phyloP scores from a whole-genome alignment of 768 basidiomycete species.

The Kwoniella sp. region DNA sequence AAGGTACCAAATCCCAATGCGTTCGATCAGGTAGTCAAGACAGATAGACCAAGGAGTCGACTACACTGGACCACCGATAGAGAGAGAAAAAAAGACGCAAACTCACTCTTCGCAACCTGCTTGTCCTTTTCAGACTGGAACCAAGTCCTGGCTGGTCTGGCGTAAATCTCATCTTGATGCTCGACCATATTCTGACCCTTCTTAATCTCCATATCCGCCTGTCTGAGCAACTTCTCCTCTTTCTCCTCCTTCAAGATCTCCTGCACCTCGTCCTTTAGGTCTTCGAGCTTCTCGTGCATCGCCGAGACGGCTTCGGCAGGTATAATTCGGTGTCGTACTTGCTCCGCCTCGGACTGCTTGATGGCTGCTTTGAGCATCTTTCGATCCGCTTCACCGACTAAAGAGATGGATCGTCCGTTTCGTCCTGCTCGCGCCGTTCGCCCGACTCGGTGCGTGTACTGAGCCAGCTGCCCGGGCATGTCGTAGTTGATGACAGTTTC shows the following conservation, averaged over 20 bases:
- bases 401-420: slow-evolving; percentile 88
- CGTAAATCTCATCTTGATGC: slow-evolving; percentile 87
- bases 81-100: background rate
- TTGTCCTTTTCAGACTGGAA: slow-evolving; percentile 90
- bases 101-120: slow-evolving; percentile 71
- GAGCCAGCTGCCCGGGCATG: slow-evolving; percentile 89
- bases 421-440: slow-evolving; percentile 93
- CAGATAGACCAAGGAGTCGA: too few species aligned
- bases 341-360: slow-evolving; percentile 76
- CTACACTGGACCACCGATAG: background rate
- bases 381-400: slow-evolving; percentile 93
- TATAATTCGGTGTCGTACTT: slow-evolving; percentile 84
- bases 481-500: slow-evolving; percentile 99
- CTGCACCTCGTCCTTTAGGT: slow-evolving; percentile 73
- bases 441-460: slow-evolving; percentile 96
- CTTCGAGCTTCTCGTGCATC: slow-evolving; percentile 71
- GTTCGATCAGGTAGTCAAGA: too few species aligned
- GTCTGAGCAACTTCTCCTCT: slow-evolving; percentile 90
- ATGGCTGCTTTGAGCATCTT: slow-evolving; percentile 95
- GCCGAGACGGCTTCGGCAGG: slow-evolving; percentile 72
- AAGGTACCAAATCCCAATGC: background rate
- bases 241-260: slow-evolving; percentile 86
- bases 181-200: slow-evolving; percentile 96
- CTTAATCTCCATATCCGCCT: slow-evolving; percentile 91
- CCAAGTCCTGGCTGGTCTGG: slow-evolving; percentile 96